Evolutionary conservation across 164 flowering plant genomes (phyloP).

Genomic region (Nymphaea colorata): DNA sequence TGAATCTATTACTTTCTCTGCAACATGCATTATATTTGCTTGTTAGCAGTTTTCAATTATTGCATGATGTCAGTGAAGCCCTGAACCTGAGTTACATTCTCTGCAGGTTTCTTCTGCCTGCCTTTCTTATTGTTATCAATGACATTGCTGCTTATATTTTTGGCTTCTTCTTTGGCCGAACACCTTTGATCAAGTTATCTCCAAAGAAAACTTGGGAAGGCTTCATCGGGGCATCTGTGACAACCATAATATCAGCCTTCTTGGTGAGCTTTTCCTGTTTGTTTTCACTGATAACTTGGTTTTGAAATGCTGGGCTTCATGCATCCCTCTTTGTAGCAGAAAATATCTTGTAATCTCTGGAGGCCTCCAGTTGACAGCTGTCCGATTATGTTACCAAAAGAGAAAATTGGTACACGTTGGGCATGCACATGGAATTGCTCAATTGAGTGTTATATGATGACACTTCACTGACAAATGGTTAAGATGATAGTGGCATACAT

Average conservation of each 20-base stretch:
- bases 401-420: too few relatives aligned
- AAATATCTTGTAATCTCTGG: too few relatives aligned
- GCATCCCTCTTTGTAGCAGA: not conserved
- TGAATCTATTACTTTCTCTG: too few relatives aligned
- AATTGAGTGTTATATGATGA: too few relatives aligned
- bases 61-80: too few relatives aligned
- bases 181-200: slow-evolving; percentile 92
- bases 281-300: not conserved
- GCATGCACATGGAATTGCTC: too few relatives aligned
- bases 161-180: slow-evolving; percentile 97
- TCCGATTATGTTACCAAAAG: too few relatives aligned
- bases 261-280: slow-evolving; percentile 28
- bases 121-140: slow-evolving; percentile 87
- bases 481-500: too few relatives aligned
- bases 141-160: slow-evolving; percentile 90
- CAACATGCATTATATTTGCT: too few relatives aligned
- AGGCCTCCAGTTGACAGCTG: too few relatives aligned
- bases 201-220: slow-evolving; percentile 99
- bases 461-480: too few relatives aligned
- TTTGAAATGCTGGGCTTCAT: not conserved
- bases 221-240: slow-evolving; percentile 83
- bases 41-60: too few relatives aligned
- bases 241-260: slow-evolving; percentile 81
- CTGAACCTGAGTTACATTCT: not conserved
- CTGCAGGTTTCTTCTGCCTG: slow-evolving; percentile 99